Evolutionary conservation across 208 protist species (phyloP), one percentile per base, ranked within the genome.

Genomic region (Crithidia brevicula): DNA sequence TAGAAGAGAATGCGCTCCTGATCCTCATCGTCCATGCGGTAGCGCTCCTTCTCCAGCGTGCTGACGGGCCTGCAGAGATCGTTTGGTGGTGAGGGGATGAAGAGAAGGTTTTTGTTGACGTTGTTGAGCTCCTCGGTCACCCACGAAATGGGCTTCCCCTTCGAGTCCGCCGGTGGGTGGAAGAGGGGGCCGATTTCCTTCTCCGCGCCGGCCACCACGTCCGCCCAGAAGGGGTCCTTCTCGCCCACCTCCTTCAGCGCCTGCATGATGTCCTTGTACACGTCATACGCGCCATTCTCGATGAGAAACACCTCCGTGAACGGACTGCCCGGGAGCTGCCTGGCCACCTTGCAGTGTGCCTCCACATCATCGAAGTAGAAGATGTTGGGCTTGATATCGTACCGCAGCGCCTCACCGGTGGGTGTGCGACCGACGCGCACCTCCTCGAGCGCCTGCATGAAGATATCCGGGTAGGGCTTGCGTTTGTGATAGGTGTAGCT

Each of bases 381-480:
- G 43, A 91, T 81, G 74, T 88, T 79, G 9, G 88, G 88, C 67
- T 82, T 78, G 30, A 90, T 72, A 58, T 80, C 79, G 72, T 82
- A 92, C 31, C 78, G 82, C 22, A 88, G 59, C 9, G 83, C 84
- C 51, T 86, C 84, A 43, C 79, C 77, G n/a, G 84, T 89, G 2
- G 80, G 72, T 23, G 76, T 79, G 62, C 82, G 80, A 27, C 72
- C 49, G 22, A 61, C 66, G 54, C 60, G 82, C 23, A 84, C 82
- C 60, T 86, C 69, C 18, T 89, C 77, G 13, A 91, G 56, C 5
- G 82, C 85, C 61, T 89, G 67, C 62, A 84, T 74, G 72, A 87
- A 89, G 53, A 93, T 89, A 64, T 93, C 88, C 5, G 84, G 88
- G 64, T 85, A 91, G 15, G 88, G 88, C 70, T 93, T 93, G 45